Base-by-base conservation (phyloP, 352 stramenopile genomes). In the Phytophthora podocarpi region DNA sequence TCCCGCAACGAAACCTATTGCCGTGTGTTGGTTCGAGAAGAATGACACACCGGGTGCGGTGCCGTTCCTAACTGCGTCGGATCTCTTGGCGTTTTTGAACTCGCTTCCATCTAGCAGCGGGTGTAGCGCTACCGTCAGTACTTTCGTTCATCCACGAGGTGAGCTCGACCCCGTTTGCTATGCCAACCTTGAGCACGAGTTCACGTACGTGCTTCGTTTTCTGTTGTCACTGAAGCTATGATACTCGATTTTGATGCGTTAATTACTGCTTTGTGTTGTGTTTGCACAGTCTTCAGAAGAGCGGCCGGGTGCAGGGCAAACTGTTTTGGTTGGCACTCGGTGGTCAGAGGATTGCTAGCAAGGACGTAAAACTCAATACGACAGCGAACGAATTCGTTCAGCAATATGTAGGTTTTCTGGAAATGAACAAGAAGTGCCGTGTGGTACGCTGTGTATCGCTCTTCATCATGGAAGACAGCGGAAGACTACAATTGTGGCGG, bases 151-250 rank as follows among this genome's bases (percentile, higher is more conserved):
- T 9, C 85, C 85, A 8, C 85, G 84, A n/a, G 81, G 84, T 6
- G 83, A 84, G 4, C 56, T 94, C 5, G 79, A 91, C 45, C 76
- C 82, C 23, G 64, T 53, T 12, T 79, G 74, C 27, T 94, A 88
- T 41, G 82, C 81, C 16, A 94, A 90, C 35, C 67, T 91, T 21
- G 83, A 94, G 63, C 74, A 91, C 34, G 80, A 93, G n/a, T 90
- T 79, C 64, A 76, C 57, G 83, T 94, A 75, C 57, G 71, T 71
- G 5, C n/a, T n/a, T n/a, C n/a, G n/a, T n/a, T n/a, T n/a, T 7
- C 41, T 30, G 4, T 21, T 37, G 16, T 23, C 37, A n/a, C 26
- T n/a, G n/a, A n/a, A n/a, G n/a, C 27, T 2, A 71, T 75, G 15
- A 41, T 20, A 88, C 28, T 67, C 65, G 41, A 85, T 77, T 7